Base-by-base conservation (phyloP, 176 grass and related monocot species). In the Lolium perenne region DNA sequence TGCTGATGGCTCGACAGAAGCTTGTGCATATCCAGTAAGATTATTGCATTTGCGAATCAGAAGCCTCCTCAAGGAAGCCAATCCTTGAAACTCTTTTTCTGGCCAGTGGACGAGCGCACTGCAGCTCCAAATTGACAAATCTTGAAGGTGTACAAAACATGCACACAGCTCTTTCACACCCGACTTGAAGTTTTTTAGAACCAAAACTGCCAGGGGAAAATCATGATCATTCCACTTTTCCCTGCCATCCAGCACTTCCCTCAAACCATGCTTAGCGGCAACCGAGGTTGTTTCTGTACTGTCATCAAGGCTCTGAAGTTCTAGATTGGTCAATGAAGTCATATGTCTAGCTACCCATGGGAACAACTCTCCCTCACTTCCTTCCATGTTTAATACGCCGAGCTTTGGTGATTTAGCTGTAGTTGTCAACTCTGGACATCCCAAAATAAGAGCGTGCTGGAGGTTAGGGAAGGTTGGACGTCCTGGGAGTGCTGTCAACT, bases 31-130 rank as follows among this genome's bases (percentile, higher is more conserved):
- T 16, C 71, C 71, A 49, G 2, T 74, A 11, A 74, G 2, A 25
- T 50, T 16, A 0, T 0, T 0, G 0, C 21, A 74, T 0, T 0
- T 0, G 0, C 0, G 0, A 26, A 74, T 74, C 0, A 0, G 0
- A 26, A 74, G 21, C 22, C 0, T 26, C 46, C 46, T 74, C 71
- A 74, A 50, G 71, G 6, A 74, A 8, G 50, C 71, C 46, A 74
- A 26, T 48, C 46, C 46, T 50, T 17, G 0, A 0, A 74, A 74
- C 46, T 15, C 7, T 5, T 0, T 38, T 18, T 69, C 66, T 10
- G 70, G n/a, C 70, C 70, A 73, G 70, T 74, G 22, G 46, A 51
- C 0, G 1, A 74, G 71, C 0, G 2, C 22, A 51, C 15, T 0
- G 2, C n/a, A 48, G 0, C 0, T 0, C 2, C 0, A 0, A 51